Base-by-base conservation (phyloP, 352 stramenopile species). In the Pythium rishiriense region DNA sequence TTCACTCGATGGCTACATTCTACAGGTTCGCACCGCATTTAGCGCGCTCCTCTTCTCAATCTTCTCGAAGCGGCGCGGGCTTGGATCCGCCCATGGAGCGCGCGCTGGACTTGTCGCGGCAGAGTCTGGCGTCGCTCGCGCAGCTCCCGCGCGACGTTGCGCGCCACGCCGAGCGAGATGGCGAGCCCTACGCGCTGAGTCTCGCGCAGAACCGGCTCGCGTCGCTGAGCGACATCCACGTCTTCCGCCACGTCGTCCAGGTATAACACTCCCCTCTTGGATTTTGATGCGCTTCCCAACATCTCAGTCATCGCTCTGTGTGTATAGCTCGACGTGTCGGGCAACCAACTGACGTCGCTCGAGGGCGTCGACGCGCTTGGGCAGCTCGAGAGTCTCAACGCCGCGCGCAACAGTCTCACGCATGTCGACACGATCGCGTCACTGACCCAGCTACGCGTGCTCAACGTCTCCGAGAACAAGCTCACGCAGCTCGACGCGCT, bases 381-480 rank as follows among this genome's bases (percentile, higher is more conserved):
- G 6, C 54, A 46, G 7, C 56, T 91, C 7, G 69, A 83, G 58
- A 85, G 56, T 26, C 59, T 91, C 8, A 81, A 85, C 42, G 37
- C 86, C 2, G 65, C 82, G 25, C 68, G 70, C 28, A 91, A 91
- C 48, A 75, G 68, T 59, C 74, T 91, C 45, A 57, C 68, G 19
- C 68, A 68, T 0, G 47, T 91, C 4, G 79, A 87, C 28, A 49
- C 70, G 29, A 48, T 91, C 29, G 70, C 58, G 3, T 35, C 69
- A n/a, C 57, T 89, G 4, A 67, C 67, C 8, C 53, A 33, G 1
- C 65, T 89, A n/a, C 64, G 73, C 48, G 70, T 81, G n/a, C 68
- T 91, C 25, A 79, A 83, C 53, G 69, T 84, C 3, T 63, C 79
- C 3, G 74, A 87, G 53, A 91, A 91, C 56, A 79, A 73, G 22